Evolutionary conservation across 73 alveolate species (phyloP).

Genomic region (Paramecium primaurelia): DNA sequence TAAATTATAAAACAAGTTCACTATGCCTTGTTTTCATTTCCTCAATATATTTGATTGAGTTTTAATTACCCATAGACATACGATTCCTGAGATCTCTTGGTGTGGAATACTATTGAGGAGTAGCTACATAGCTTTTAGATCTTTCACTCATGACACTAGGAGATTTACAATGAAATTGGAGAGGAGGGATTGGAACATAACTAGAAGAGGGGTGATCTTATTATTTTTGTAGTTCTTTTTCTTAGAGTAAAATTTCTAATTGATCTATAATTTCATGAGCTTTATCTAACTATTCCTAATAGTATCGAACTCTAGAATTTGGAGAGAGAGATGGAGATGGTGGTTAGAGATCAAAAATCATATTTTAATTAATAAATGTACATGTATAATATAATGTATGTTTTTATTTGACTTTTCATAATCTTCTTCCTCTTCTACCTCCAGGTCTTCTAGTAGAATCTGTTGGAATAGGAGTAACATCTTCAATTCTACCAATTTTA

Average conservation of each 20-base stretch:
- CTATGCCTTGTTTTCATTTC: background rate
- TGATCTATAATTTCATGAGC: slow-evolving; percentile 7
- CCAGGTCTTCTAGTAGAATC: slow-evolving; percentile 98
- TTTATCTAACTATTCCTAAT: background rate
- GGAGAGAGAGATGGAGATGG: slow-evolving; percentile 29
- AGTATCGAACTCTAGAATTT: background rate
- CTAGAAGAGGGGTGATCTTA: background rate
- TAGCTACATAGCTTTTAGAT: background rate
- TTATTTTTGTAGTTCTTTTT: background rate
- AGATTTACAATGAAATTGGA: background rate
- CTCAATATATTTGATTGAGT: background rate
- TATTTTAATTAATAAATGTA: background rate
- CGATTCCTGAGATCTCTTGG: background rate
- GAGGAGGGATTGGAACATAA: background rate
- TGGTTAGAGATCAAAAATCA: background rate
- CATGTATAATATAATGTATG: background rate
- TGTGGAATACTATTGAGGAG: background rate
- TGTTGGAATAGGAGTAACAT: slow-evolving; percentile 99
- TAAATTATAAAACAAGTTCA: background rate
- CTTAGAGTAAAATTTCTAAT: background rate
- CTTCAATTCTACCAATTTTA: slow-evolving; percentile 99
- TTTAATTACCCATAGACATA: background rate
- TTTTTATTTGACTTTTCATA: slow-evolving; percentile 64
- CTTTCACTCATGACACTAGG: slow-evolving; percentile 6
- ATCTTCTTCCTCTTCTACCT: slow-evolving; percentile 99